These are phyloP conservation scores for Beta lomatogona DNA, from an alignment of 179 eudicot genomes.

Conservation along the genomic window DNA sequence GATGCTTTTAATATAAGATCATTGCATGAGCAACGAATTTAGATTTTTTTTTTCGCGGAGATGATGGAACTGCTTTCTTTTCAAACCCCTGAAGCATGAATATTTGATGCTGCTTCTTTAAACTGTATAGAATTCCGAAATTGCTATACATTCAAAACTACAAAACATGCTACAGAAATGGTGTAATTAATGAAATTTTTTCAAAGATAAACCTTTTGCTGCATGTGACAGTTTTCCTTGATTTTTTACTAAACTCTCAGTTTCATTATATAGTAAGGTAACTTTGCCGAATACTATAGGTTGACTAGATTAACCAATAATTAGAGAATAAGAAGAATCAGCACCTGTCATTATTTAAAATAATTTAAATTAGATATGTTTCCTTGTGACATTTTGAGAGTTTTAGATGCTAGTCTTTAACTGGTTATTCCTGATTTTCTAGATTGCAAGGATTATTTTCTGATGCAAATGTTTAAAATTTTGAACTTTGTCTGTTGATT, in stretches of 20 bases:
- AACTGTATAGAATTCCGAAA: neutral
- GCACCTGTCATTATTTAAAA: neutral
- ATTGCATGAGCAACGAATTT: neutral
- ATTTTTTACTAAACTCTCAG: neutral
- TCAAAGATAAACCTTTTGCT: neutral
- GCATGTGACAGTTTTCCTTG: neutral
- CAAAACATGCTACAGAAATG: neutral
- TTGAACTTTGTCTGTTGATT: conserved; percentile 5
- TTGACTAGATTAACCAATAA: neutral
- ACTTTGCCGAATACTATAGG: too few species aligned
- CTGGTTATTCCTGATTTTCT: neutral
- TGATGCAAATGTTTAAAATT: neutral
- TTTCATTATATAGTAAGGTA: neutral
- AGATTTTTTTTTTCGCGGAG: neutral
- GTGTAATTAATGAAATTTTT: neutral
- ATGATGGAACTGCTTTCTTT: neutral
- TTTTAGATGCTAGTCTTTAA: neutral
- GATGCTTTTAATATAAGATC: neutral
- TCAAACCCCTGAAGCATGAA: neutral
- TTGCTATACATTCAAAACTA: neutral
- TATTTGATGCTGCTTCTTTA: neutral
- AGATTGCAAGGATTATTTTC: neutral
- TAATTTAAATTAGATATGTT: neutral
- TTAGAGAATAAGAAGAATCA: neutral
- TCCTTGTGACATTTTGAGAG: neutral